Evolutionary conservation across 208 protist genomes (phyloP).

Genomic region (Spongospora subterranea): DNA sequence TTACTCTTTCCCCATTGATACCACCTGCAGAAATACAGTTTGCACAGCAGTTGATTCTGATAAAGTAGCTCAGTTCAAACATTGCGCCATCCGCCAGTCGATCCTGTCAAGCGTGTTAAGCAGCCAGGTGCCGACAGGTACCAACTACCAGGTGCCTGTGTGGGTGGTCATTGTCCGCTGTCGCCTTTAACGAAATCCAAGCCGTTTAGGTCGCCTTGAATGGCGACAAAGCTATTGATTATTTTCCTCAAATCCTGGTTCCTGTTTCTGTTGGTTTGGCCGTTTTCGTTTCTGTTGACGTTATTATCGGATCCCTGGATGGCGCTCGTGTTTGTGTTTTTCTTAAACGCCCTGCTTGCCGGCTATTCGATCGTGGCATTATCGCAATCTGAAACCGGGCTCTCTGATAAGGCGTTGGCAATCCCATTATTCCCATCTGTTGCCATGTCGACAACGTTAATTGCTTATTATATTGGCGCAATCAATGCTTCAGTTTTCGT

Average conservation of each 20-base stretch:
- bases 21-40: too few relatives aligned
- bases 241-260: not conserved
- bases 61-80: too few relatives aligned
- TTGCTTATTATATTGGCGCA: conserved; percentile 29
- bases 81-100: too few relatives aligned
- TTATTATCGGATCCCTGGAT: conserved; percentile 5
- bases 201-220: too few relatives aligned
- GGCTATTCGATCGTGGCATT: conserved; percentile 48
- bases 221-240: not conserved
- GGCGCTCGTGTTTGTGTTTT: not conserved
- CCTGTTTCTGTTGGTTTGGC: conserved; percentile 38
- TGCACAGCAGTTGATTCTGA: too few relatives aligned
- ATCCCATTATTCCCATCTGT: conserved; percentile 43
- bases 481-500: not conserved
- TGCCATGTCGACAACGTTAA: conserved; percentile 35
- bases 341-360: not conserved
- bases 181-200: too few relatives aligned
- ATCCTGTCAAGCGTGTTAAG: too few relatives aligned
- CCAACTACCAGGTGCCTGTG: too few relatives aligned
- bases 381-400: conserved; percentile 2
- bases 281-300: conserved; percentile 10
- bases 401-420: not conserved
- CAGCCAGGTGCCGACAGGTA: too few relatives aligned
- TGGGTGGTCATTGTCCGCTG: too few relatives aligned
- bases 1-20: too few relatives aligned